These are phyloP conservation scores for Emericellopsis terricola DNA, from an alignment of 495 filamentous ascomycete genomes.

Conservation along the genomic window DNA sequence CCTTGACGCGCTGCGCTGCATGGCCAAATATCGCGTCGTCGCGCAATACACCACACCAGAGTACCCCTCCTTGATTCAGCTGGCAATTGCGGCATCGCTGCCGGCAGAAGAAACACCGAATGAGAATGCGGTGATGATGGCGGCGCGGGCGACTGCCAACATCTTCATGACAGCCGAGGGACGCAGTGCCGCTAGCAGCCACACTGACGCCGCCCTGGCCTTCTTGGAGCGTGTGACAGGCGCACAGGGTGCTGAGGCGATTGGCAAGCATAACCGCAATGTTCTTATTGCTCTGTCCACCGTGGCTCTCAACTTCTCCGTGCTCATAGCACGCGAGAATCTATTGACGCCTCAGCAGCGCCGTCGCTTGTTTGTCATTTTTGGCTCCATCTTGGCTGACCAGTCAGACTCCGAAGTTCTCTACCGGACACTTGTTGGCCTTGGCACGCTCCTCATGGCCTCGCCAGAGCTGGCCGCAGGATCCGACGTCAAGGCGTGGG, in stretches of 20 bases:
- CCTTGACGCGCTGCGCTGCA: slow-evolving; percentile 68
- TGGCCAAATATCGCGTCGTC: slow-evolving; percentile 46
- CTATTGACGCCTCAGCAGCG: slow-evolving; percentile 7
- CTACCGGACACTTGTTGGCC: slow-evolving; percentile 65
- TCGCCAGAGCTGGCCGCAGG: slow-evolving; percentile 20
- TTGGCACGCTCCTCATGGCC: slow-evolving; percentile 54
- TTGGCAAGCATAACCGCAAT: slow-evolving; percentile 53
- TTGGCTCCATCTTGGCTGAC: slow-evolving; percentile 39
- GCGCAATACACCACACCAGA: slow-evolving; percentile 29
- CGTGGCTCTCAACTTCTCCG: slow-evolving; percentile 70
- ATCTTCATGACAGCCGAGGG: slow-evolving; percentile 64
- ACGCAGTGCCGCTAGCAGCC: slow-evolving; percentile 35
- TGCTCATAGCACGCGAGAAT: slow-evolving; percentile 18
- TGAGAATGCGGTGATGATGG: slow-evolving; percentile 72
- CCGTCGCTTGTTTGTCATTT: slow-evolving; percentile 19
- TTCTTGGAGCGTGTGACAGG: slow-evolving; percentile 23
- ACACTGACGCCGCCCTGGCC: slow-evolving; percentile 35
- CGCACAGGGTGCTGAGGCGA: slow-evolving; percentile 26
- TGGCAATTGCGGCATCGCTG: slow-evolving; percentile 25
- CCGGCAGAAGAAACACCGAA: slow-evolving; percentile 21
- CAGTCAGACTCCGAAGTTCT: slow-evolving; percentile 67
- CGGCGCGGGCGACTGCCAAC: slow-evolving; percentile 67
- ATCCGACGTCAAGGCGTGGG: slow-evolving; percentile 22
- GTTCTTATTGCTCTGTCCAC: slow-evolving; percentile 67
- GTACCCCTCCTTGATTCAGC: slow-evolving; percentile 33